Evolutionary conservation across 1,284 basidiomycete species (phyloP).

Genomic region (Marasmius tenuissimus): DNA sequence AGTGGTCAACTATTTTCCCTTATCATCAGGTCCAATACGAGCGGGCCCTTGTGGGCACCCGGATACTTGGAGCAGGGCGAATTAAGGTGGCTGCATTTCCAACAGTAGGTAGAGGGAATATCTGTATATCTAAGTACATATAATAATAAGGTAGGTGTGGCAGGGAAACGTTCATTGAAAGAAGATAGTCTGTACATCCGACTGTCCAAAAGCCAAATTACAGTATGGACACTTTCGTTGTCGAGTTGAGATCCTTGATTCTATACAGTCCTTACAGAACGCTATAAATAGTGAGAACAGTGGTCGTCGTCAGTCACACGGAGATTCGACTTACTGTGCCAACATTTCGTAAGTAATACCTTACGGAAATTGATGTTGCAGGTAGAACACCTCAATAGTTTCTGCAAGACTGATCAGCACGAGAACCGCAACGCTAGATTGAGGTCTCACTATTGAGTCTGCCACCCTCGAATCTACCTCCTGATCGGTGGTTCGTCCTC

Average conservation of each 20-base stretch:
- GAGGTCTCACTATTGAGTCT: conserved; percentile 6
- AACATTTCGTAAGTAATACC: conserved; percentile 90
- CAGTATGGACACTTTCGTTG: conserved; percentile 97
- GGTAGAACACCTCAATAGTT: conserved; percentile 88
- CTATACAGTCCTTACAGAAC: conserved; percentile 89
- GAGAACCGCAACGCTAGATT: background rate
- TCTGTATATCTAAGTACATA: background rate
- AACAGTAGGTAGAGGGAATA: background rate
- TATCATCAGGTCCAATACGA: too few species aligned
- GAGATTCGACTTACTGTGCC: conserved; percentile 74
- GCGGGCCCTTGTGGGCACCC: too few species aligned
- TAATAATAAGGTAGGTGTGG: conserved; percentile 13
- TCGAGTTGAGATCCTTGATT: conserved; percentile 84
- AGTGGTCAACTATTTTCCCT: too few species aligned
- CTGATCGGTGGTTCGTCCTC: conserved; percentile 1
- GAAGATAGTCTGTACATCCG: conserved; percentile 85
- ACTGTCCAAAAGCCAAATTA: conserved; percentile 80
- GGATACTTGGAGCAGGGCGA: too few species aligned
- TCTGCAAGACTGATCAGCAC: conserved; percentile 43
- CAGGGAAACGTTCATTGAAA: conserved; percentile 57
- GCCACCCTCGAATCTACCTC: conserved; percentile 2
- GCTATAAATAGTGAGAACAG: conserved; percentile 43
- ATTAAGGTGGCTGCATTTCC: too few species aligned
- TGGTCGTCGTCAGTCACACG: background rate
- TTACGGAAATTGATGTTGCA: conserved; percentile 86